Base-by-base conservation (phyloP, 495 filamentous ascomycete genomes). In the Chaetomidium leptoderma region DNA sequence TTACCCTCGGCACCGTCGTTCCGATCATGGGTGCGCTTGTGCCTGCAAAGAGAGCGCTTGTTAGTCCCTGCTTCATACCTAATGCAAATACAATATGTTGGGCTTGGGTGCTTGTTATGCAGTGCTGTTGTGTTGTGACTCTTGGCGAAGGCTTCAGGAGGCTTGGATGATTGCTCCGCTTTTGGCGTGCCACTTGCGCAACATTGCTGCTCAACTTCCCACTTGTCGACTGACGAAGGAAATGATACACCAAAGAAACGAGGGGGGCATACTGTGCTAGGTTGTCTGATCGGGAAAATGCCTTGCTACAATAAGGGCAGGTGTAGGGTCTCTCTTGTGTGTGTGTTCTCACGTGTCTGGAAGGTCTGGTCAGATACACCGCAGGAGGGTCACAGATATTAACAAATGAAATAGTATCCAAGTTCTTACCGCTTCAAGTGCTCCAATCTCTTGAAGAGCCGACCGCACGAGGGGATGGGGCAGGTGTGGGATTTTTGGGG, bases 311-410 rank as follows among this genome's bases (percentile, higher is more conserved):
- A 72, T 95, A 88, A 66, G 87, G 86, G 81, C 93, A 98, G 65
- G 90, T 86, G 74, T 98, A 98, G 64, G 93, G 93, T 78, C 92
- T 87, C 78, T 98, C 93, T 82, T 98, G 93, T 21, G 93, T 98
- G 79, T 98, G 93, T 68, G 93, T 98, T 72, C 93, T 88, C 73
- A 98, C 95, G 80, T 98, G 93, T 78, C 92, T 96, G 72, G 74
- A 86, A 81, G 76, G 74, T 73, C 73, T 73, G 70, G 78, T 81
- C 72, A 83, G 81, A 76, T 76, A 71, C 66, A 71, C 63, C 68
- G 63, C 65, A 59, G 69, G 72, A 63, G 68, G 65, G 51, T 61
- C 37, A 23, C 27, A n/a, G n/a, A 64, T 63, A 56, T 58, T 59
- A 65, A 76, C 67, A 84, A 78, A 81, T 69, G 72, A 75, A 74